Base-by-base conservation (phyloP, 495 filamentous ascomycete genomes). In the Aspergillus conjunctus region DNA sequence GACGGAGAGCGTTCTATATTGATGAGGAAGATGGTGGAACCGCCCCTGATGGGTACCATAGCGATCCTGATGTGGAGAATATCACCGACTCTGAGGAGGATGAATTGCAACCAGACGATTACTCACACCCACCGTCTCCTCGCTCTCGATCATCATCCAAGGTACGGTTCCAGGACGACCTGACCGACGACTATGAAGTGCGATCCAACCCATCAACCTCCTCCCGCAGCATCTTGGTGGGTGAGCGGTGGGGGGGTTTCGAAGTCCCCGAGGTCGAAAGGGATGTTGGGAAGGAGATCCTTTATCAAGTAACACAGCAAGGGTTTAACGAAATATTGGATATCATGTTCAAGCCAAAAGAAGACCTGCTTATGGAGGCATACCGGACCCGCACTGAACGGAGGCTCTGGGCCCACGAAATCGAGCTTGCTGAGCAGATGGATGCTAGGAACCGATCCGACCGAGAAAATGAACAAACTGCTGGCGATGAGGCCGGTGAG, bases 271-370 rank as follows among this genome's bases (percentile, higher is more conserved):
- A 91, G 51, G 85, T 86, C 15, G 93, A 96, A 66, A 81, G 78
- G 63, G 92, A 96, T 67, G 84, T 89, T 8, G 91, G 91, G 32
- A 91, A 89, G 62, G 94, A 98, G 66, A 85, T 96, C 15, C 77
- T 98, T 7, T 97, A 94, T 66, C 91, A 96, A 68, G 86, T 93
- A 17, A 90, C 89, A 0, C 91, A 96, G 66, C 87, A 96, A 67
- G 91, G 89, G 1, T 88, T 96, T 71, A 97, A 97, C 67, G 92
- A 98, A 71, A 77, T 98, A 4, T 83, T 98, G 6, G 91, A 97
- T 69, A 78, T 86, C 10, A 77, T 98, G 0, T 98, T 98, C 77
- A 87, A 87, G 63, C 78, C 79, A 22, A 88, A 89, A 61, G 94
- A 98, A 73, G 87, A 91, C 58, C 70, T 89, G 8, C 85, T 92